Percentiles rank a stretch among this genome's conserved stretches.
Conservation (phyloP, 495 filamentous ascomycete genomes). For the Polyplosphaeria fusca region DNA sequence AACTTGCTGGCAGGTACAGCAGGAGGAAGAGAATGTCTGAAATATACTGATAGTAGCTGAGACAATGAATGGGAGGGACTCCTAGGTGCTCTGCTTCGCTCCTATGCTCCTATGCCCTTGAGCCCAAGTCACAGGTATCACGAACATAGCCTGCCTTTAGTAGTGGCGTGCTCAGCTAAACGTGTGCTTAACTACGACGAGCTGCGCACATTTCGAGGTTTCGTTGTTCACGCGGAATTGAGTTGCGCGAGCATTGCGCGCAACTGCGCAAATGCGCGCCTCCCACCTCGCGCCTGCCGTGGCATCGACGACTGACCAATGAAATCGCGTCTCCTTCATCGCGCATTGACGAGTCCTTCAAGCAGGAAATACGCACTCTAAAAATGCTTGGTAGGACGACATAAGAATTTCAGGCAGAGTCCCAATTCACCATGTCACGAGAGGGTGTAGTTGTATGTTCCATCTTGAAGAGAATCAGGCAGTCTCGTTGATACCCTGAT, state of each 20-base stretch:
- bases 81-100: no score
- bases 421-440: conserved; percentile 39
- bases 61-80: no score
- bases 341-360: conserved; percentile 54
- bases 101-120: no score
- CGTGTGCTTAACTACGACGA: no score
- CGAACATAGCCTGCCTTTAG: no score
- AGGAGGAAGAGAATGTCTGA: no score
- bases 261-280: conserved; percentile 50
- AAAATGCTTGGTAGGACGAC: conserved; percentile 55
- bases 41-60: no score
- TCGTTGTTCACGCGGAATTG: conserved; percentile 59
- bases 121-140: no score
- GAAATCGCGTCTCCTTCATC: conserved; percentile 61
- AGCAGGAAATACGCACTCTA: conserved; percentile 63
- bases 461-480: conserved; percentile 61
- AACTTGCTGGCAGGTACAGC: conserved; percentile 38
- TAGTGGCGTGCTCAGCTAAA: no score
- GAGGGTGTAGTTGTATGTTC: conserved; percentile 59
- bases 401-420: conserved; percentile 41
- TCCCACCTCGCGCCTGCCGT: conserved; percentile 26
- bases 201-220: no score
- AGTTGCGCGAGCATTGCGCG: conserved; percentile 59
- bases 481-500: no score
- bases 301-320: conserved; percentile 46